A percentile compares a stretch with the other conserved stretches of the same genome.
Conservation (phyloP, 2,329 filamentous ascomycete species). For the Ascomycota sp. region DNA sequence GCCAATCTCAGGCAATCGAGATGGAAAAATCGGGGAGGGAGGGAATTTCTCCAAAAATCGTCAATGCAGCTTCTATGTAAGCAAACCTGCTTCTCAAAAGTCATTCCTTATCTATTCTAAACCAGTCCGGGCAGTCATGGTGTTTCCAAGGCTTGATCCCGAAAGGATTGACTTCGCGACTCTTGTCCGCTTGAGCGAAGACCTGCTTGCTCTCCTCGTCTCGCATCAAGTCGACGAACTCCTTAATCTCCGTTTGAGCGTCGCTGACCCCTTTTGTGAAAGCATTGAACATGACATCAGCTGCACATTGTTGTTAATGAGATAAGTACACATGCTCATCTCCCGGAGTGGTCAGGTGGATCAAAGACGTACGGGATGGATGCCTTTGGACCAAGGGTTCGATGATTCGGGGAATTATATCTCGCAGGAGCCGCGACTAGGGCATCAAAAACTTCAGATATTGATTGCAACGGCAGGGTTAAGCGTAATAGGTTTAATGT, state of each 20-base stretch:
- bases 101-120: conserved; percentile 13
- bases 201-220: conserved; percentile 26
- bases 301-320: conserved; percentile 12
- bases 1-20: too few relatives aligned
- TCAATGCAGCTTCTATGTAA: too few relatives aligned
- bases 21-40: too few relatives aligned
- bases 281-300: conserved; percentile 24
- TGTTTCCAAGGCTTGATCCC: conserved; percentile 39
- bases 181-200: conserved; percentile 30
- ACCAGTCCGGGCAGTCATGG: conserved; percentile 39
- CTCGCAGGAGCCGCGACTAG: conserved; percentile 14
- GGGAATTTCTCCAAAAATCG: neutral
- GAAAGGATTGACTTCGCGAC: conserved; percentile 30
- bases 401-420: conserved; percentile 17
- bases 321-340: conserved; percentile 1
- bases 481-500: too few relatives aligned
- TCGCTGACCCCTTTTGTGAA: conserved; percentile 26
- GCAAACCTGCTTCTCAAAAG: neutral
- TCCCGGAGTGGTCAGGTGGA: neutral
- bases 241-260: conserved; percentile 28
- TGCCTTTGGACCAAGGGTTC: conserved; percentile 29
- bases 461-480: too few relatives aligned
- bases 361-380: conserved; percentile 24
- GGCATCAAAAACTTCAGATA: neutral
- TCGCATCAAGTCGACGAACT: conserved; percentile 26